Evolutionary conservation across 495 filamentous ascomycete species (phyloP).

Genomic region (Neurospora sp.): DNA sequence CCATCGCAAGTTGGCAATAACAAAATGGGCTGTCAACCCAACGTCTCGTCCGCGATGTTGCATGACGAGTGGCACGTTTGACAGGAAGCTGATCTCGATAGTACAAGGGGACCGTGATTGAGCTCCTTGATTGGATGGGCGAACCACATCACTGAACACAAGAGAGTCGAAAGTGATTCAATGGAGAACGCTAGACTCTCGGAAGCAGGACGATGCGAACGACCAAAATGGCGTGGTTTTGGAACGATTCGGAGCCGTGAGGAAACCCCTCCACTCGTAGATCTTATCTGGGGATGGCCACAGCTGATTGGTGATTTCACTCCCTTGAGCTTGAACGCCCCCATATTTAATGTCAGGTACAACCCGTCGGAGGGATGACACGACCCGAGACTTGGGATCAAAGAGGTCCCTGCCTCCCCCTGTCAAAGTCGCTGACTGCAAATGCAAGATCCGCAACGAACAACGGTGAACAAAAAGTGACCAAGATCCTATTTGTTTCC

Average conservation of each 20-base stretch:
- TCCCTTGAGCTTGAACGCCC: background rate
- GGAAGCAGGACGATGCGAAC: background rate
- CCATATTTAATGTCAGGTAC: background rate
- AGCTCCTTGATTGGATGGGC: background rate
- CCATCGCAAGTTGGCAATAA: background rate
- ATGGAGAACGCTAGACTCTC: slow-evolving; percentile 12
- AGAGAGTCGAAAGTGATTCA: background rate
- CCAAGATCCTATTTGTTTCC: background rate
- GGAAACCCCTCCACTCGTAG: background rate
- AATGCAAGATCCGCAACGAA: background rate
- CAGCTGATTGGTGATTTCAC: background rate
- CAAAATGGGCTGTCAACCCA: background rate
- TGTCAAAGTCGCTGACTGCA: background rate
- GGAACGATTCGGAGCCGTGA: background rate
- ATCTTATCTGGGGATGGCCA: background rate
- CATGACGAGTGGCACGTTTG: background rate
- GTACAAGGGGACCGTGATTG: background rate
- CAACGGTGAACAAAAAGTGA: background rate
- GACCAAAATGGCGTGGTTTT: background rate
- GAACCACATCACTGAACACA: background rate
- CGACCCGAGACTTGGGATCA: background rate
- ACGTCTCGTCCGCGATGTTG: background rate
- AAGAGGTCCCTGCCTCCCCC: background rate
- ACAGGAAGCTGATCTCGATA: background rate
- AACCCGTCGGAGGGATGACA: background rate